These are phyloP conservation scores for Grigorovia jiainica DNA, from an alignment of 805 yeast genomes.

Conservation along the genomic window DNA sequence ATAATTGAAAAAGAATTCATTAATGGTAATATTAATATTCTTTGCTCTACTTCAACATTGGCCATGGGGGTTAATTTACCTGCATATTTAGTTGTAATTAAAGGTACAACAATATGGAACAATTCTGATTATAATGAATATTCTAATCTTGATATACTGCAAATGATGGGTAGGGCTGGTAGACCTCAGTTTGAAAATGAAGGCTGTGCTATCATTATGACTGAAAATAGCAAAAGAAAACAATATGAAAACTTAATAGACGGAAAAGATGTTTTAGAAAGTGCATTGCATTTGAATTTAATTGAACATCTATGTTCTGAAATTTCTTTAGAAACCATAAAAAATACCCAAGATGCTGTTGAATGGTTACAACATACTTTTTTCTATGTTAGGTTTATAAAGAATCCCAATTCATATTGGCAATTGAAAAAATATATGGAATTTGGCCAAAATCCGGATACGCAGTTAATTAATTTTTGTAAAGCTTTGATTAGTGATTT, in stretches of 20 bases:
- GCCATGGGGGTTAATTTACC: conserved; percentile 57
- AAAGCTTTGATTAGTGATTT: conserved; percentile 29
- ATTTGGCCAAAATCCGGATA: conserved; percentile 18
- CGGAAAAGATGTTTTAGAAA: conserved; percentile 39
- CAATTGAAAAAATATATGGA: conserved; percentile 20
- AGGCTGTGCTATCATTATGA: conserved; percentile 41
- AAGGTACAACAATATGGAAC: conserved; percentile 53
- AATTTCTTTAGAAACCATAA: conserved; percentile 33
- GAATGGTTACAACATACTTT: conserved; percentile 42
- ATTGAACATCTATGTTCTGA: conserved; percentile 38
- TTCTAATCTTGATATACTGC: conserved; percentile 45
- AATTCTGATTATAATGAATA: conserved; percentile 43
- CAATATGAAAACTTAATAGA: conserved; percentile 35
- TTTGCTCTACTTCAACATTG: conserved; percentile 52
- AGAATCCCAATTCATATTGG: conserved; percentile 34
- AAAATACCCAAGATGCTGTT: conserved; percentile 30
- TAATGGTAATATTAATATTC: conserved; percentile 33
- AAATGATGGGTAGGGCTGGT: conserved; percentile 62
- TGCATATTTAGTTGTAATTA: conserved; percentile 50
- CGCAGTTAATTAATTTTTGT: conserved; percentile 28
- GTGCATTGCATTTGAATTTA: conserved; percentile 34
- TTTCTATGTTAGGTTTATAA: conserved; percentile 36
- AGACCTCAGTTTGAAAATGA: conserved; percentile 47
- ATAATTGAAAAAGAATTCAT: conserved; percentile 38
- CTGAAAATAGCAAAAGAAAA: conserved; percentile 27